Base-by-base conservation (phyloP, 2,329 filamentous ascomycete genomes). In the Pseudogymnoascus sp. region DNA sequence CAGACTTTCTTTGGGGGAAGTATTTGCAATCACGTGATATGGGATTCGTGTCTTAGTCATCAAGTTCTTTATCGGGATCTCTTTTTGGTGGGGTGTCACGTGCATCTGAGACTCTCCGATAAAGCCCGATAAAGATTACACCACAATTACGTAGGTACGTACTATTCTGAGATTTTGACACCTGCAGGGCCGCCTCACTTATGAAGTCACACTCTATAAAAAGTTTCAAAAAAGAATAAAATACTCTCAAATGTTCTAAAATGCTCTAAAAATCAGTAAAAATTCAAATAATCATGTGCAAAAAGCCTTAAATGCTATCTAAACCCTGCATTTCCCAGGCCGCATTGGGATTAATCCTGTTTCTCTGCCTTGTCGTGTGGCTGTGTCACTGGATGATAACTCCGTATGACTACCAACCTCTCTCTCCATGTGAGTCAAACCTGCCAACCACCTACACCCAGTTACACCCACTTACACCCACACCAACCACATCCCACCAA, bases 311-410 rank as follows among this genome's bases (percentile, higher is more conserved):
- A 50, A n/a, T 50, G 2, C 23, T 12, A 53, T 53, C 23, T 31
- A 16, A 2, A 16, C 25, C 46, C 46, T 53, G 46, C 46, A 53
- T 53, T 31, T 53, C 8, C 44, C 44, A 21, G 44, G 46, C 46
- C 25, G 46, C 46, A 53, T 53, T n/a, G 8, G 46, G 46, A 16
- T 53, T 53, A 53, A n/a, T n/a, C 14, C 46, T 31, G 46, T 53
- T 53, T 53, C 46, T 53, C 46, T 53, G 25, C 46, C 46, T 34
- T 53, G 46, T 53, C 46, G 46, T 28, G 46, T 53, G 46, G 46
- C 46, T 53, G 46, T 53, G 46, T 53, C 46, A 53, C n/a, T 16
- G 14, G 37, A 34, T 40, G n/a, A 40, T 40, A n/a, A n/a, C 37
- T 11, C 46, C 46, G n/a, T 14, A 18, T 53, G 46, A 53, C 46